Evolutionary conservation across 768 basidiomycete genomes (phyloP), one percentile per base, ranked within the genome.

Genomic region (Royoungia palumana): DNA sequence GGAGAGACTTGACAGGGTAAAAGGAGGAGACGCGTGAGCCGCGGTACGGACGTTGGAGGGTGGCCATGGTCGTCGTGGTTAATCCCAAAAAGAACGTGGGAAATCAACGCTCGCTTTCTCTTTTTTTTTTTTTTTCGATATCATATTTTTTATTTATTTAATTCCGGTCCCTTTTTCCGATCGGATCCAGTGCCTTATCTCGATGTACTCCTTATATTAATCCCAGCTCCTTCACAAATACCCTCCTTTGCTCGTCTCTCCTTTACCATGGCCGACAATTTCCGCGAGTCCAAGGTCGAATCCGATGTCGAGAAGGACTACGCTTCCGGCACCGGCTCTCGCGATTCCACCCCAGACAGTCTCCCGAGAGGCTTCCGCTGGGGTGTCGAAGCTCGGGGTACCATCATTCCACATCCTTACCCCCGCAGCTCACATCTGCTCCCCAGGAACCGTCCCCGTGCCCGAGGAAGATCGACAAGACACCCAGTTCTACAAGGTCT

Each of bases 21-120:
- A 91, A 91, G 0, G 86, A 79, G 9, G 87, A 83, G 19, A 89
- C 84, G 21, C 88, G 77, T 5, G 88, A 85, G 42, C 89, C 89
- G 13, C 86, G 83, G 21, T 82, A 70, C 14, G 89, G 89, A 30
- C 89, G 75, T 63, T 83, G 85, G 4, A 80, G 72, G n/a, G 70
- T 54, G 2, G 41, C 35, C 70, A 73, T 77, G 47, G 57, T 58
- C 44, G 41, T 37, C 21, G 42, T 41, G 35, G 50, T 42, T 24
- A 4, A 7, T 27, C 10, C 10, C 7, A 37, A 41, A 24, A n/a
- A 22, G 17, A 17, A 21, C 41, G 42, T 49, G 38, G 49, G 47
- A 35, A 30, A 35, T n/a, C n/a, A 49, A 46, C 55, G 46, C n/a
- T 57, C 46, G 10, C 5, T 6, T 14, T 35, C 24, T 48, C 38